A percentile compares a stretch with the other conserved stretches of the same genome.
phyloP scores from a whole-genome alignment of 306 rosid species.

The Cucurbita argyrosperma region DNA sequence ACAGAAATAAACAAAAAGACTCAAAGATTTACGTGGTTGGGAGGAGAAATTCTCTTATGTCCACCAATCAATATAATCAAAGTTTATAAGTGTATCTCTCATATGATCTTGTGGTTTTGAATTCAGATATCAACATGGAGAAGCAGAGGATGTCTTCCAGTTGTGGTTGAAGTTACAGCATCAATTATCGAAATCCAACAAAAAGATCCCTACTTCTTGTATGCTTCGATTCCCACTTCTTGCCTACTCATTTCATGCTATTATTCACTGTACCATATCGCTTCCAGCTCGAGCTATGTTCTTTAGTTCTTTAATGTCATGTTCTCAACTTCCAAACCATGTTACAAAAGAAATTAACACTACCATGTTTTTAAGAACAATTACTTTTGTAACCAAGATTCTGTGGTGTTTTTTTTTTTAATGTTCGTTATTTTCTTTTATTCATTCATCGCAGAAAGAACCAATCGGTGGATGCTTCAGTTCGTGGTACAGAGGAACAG shows the following conservation, averaged over 20 bases:
- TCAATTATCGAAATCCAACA: conserved; percentile 57
- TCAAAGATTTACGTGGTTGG: too few species aligned
- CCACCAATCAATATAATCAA: too few species aligned
- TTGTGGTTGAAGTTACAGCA: conserved; percentile 53
- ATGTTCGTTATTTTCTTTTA: background rate
- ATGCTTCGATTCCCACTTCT: background rate
- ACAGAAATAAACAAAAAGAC: too few species aligned
- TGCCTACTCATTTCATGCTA: background rate
- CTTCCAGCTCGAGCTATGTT: background rate
- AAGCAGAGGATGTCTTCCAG: conserved; percentile 78
- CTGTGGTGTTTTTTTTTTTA: background rate
- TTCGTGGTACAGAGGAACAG: conserved; percentile 16
- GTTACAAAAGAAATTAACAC: background rate
- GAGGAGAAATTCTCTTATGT: too few species aligned
- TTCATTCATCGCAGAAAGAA: conserved; percentile 14
- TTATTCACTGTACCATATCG: background rate
- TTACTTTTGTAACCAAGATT: too few species aligned
- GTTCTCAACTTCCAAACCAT: background rate
- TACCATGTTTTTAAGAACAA: background rate
- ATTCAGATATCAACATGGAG: conserved; percentile 63
- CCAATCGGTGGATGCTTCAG: conserved; percentile 2
- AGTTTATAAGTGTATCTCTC: too few species aligned
- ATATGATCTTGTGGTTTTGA: background rate
- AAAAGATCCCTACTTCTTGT: conserved; percentile 53
- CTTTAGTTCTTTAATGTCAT: background rate